A percentile compares a stretch with the other conserved stretches of the same genome.
phyloP scores from a whole-genome alignment of 257 asterid species.

The Paraleonurus japonicus region DNA sequence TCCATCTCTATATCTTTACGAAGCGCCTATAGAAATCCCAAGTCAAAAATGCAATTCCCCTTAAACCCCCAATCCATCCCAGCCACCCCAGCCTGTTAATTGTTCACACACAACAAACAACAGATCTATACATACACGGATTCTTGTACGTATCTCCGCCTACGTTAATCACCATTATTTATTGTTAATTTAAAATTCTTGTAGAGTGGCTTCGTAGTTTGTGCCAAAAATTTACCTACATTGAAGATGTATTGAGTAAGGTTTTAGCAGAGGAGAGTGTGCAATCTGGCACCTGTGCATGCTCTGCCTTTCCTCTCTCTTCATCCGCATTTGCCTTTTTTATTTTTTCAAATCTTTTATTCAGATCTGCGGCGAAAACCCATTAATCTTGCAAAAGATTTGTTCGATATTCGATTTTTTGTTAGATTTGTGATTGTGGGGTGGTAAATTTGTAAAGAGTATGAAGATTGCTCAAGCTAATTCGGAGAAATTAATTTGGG shows the following conservation, averaged over 20 bases:
- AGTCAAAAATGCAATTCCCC: neutral
- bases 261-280: conserved; percentile 15
- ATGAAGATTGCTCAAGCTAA: conserved; percentile 63
- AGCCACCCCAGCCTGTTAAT: neutral
- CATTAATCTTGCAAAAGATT: neutral
- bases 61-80: neutral
- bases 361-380: conserved; percentile 25
- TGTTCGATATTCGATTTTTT: neutral
- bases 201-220: neutral
- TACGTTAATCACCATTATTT: neutral
- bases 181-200: neutral
- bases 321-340: conserved; percentile 16
- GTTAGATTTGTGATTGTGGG: conserved; percentile 1
- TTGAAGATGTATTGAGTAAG: neutral
- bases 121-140: conserved; percentile 15
- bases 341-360: neutral
- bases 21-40: neutral
- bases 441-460: neutral
- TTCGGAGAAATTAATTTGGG: conserved; percentile 67
- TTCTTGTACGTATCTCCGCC: conserved; percentile 33
- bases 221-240: conserved; percentile 18
- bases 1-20: neutral
- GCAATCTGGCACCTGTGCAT: conserved; percentile 52
- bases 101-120: too few relatives aligned
- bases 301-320: conserved; percentile 26